These are phyloP conservation scores for Rubia tinctorum DNA, from an alignment of 305 asterid species.

Conservation along the genomic window DNA sequence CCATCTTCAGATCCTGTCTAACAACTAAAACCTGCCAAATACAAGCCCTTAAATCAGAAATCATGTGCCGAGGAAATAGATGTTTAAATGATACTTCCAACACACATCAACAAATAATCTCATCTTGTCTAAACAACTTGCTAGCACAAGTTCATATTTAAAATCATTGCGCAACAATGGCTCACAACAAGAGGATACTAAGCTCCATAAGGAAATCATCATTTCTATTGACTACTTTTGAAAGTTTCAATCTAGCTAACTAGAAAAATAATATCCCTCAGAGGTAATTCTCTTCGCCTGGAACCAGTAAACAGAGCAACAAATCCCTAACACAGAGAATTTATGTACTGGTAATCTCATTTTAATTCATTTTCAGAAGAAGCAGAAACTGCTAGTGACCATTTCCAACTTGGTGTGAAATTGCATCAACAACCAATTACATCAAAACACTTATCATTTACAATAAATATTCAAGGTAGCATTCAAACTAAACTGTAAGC, in stretches of 20 bases:
- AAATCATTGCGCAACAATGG: neutral
- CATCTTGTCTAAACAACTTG: neutral
- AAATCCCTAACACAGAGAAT: neutral
- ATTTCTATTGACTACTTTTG: neutral
- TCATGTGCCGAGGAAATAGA: neutral
- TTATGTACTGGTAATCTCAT: neutral
- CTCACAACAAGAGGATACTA: neutral
- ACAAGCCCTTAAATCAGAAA: conserved; percentile 13
- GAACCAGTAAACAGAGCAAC: neutral
- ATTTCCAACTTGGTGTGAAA: neutral
- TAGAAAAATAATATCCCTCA: neutral
- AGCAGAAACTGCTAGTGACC: neutral
- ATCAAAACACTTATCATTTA: neutral
- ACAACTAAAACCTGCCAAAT: conserved; percentile 79
- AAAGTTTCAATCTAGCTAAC: neutral
- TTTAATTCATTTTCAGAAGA: neutral
- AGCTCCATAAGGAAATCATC: neutral
- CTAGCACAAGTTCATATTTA: neutral
- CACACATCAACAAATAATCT: neutral
- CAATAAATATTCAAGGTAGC: neutral
- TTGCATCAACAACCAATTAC: neutral
- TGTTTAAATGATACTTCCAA: neutral
- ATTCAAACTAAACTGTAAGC: neutral
- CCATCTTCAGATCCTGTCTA: conserved; percentile 94
- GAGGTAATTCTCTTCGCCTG: neutral